Percentiles rank a stretch among this genome's conserved stretches.
These are phyloP conservation scores for Phytophthora quininea DNA, from an alignment of 352 stramenopile genomes.

Conservation along the genomic window DNA sequence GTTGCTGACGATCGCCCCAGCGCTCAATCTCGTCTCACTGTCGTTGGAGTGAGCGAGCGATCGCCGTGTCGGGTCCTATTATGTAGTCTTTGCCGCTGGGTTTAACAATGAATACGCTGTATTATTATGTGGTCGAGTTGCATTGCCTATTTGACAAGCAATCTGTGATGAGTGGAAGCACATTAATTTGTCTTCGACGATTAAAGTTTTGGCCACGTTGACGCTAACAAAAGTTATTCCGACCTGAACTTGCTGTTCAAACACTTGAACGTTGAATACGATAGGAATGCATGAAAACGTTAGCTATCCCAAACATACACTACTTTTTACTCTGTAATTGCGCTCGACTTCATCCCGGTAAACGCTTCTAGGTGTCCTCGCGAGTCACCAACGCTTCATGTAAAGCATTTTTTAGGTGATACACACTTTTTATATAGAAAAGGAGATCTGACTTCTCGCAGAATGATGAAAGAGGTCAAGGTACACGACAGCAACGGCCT, in stretches of 20 bases:
- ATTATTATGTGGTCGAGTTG: conserved; percentile 22
- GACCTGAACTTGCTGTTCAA: conserved; percentile 1
- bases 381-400: no score
- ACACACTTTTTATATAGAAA: no score
- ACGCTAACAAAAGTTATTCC: background rate
- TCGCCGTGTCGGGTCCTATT: conserved; percentile 16
- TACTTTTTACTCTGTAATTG: no score
- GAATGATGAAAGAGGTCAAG: background rate
- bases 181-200: conserved; percentile 5
- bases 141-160: background rate
- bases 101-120: conserved; percentile 22
- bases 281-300: no score
- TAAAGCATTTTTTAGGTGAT: no score
- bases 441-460: background rate
- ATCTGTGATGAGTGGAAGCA: conserved; percentile 18
- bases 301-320: no score
- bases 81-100: background rate
- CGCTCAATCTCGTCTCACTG: conserved; percentile 40
- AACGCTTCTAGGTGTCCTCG: no score
- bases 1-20: conserved; percentile 43
- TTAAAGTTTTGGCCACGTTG: conserved; percentile 6
- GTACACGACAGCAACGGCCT: conserved; percentile 13
- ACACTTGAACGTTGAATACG: background rate
- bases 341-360: no score
- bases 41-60: conserved; percentile 19